Base-by-base conservation (phyloP, 495 filamentous ascomycete genomes). In the Penicillium egyptiacum region DNA sequence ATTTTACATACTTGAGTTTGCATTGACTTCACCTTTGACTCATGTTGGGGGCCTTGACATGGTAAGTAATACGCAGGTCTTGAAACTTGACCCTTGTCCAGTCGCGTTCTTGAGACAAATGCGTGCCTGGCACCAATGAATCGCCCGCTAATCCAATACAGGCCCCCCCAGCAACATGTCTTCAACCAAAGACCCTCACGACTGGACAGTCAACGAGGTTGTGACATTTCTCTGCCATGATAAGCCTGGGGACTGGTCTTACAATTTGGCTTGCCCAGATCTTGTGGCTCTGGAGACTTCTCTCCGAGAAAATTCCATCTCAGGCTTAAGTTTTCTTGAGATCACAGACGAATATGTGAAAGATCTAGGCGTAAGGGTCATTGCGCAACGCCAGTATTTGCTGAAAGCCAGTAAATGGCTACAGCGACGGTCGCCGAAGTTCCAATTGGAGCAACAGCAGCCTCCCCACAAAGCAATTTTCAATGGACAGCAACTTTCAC, bases 161-260 rank as follows among this genome's bases (percentile, higher is more conserved):
- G 53, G 53, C 42, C 58, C 58, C 41, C 52, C 20, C 23, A 26
- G 4, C 47, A 37, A 37, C 20, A 70, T 71, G 66, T 26, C 60
- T 12, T 4, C 51, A 16, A 5, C 0, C n/a, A 41, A 14, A 31
- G 89, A 91, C 59, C 89, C 89, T 1, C 82, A 83, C 58, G 68
- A 83, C 58, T 92, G 89, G 89, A 74, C 74, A 22, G 75, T 86
- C 22, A 85, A 90, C 20, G 76, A 83, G 33, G 81, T 91, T 2
- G 80, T 89, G 0, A 66, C 69, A 12, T 86, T 86, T 50, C 69
- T 93, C 5, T 91, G 88, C 70, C 74, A 80, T 26, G 39, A 68
- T 2, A 63, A 75, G 19, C 67, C 74, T 37, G 78, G 79, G 9
- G 69, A 73, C 55, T 78, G 75, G 75, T 67, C 74, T 11, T 47